Evolutionary conservation across 164 flowering plant genomes (phyloP).

Genomic region (Vitis vinifera): ASM3070453v1 NC_081814.1:4168001-4168500

Average conservation of each 20-base stretch:
- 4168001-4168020: constrained; percentile 35
- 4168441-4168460: constrained; percentile 27
- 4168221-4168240: constrained; percentile 25
- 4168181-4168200: constrained; percentile 14
- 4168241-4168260: constrained; percentile 32
- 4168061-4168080: background rate
- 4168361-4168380: constrained; percentile 27
- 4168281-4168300: constrained; percentile 25
- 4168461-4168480: constrained; percentile 46
- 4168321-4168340: constrained; percentile 19
- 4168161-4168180: constrained; percentile 9
- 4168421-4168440: constrained; percentile 33
- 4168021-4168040: constrained; percentile 33
- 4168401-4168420: constrained; percentile 43
- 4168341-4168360: constrained; percentile 36
- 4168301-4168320: constrained; percentile 33
- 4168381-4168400: constrained; percentile 26
- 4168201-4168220: constrained; percentile 41
- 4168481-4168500: constrained; percentile 35
- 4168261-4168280: constrained; percentile 29
- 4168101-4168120: constrained; percentile 29
- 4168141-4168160: constrained; percentile 20
- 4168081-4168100: constrained; percentile 22
- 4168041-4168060: constrained; percentile 21
- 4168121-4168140: constrained; percentile 30